These are phyloP conservation scores for Vinca minor DNA, from an alignment of 257 asterid species.

Conservation along the genomic window DNA sequence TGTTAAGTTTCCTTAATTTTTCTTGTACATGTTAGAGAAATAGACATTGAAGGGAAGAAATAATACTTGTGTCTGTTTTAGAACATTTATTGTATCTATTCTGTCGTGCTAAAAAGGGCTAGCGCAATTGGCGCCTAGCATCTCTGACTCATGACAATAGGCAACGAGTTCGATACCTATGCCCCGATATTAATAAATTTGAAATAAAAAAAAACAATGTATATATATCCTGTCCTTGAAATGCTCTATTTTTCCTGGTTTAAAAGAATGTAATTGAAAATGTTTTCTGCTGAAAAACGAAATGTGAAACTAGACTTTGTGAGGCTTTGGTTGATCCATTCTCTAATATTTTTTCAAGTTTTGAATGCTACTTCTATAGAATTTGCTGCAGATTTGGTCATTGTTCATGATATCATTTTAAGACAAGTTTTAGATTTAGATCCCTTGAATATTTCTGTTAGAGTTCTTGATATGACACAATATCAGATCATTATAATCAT, in stretches of 20 bases:
- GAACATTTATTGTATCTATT: neutral
- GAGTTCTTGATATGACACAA: neutral
- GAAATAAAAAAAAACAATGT: too few relatives aligned
- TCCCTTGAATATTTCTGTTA: neutral
- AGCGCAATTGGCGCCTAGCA: too few relatives aligned
- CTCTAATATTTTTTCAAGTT: too few relatives aligned
- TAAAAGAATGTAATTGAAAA: neutral
- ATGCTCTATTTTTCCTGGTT: too few relatives aligned
- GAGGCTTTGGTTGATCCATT: neutral
- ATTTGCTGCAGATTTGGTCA: neutral
- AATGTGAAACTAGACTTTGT: neutral
- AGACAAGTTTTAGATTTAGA: neutral
- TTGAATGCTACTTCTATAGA: neutral
- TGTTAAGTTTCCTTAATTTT: neutral
- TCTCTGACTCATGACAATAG: too few relatives aligned
- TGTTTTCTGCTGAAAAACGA: neutral
- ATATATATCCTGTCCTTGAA: too few relatives aligned
- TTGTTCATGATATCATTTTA: neutral
- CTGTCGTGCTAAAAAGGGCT: too few relatives aligned
- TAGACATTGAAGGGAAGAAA: too few relatives aligned
- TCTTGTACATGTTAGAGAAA: neutral
- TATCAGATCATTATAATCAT: neutral
- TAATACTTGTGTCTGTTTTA: neutral
- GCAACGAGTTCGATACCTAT: too few relatives aligned
- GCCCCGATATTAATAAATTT: too few relatives aligned